Evolutionary conservation across 352 stramenopile genomes (phyloP).

Genomic region (Phytophthora tentaculata): DNA sequence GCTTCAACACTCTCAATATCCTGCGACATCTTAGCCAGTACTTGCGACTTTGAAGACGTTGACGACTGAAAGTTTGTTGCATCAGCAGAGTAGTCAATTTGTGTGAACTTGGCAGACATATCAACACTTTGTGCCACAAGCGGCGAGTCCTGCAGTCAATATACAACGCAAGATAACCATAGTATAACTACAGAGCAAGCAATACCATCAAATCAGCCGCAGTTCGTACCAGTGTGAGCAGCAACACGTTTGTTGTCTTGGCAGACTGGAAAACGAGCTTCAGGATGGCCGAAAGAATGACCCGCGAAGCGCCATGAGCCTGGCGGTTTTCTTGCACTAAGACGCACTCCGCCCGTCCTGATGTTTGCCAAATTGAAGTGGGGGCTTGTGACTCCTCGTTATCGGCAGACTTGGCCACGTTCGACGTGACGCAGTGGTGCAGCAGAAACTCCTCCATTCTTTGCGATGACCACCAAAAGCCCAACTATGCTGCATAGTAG

Average conservation of each 20-base stretch:
- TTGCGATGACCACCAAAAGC: slow-evolving; percentile 16
- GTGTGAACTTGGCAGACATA: slow-evolving; percentile 41
- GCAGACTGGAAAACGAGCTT: slow-evolving; percentile 26
- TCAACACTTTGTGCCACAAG: slow-evolving; percentile 18
- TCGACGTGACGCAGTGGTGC: slow-evolving; percentile 72
- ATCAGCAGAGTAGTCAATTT: slow-evolving; percentile 53
- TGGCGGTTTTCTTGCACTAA: slow-evolving; percentile 72
- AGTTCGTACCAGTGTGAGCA: slow-evolving; percentile 43
- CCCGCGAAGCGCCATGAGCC: slow-evolving; percentile 57
- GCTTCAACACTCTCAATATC: slow-evolving; percentile 36
- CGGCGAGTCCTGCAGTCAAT: slow-evolving; percentile 34
- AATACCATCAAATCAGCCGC: not conserved
- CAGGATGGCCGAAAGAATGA: slow-evolving; percentile 58
- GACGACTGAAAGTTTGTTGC: slow-evolving; percentile 31
- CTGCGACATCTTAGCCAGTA: slow-evolving; percentile 37
- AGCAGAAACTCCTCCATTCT: slow-evolving; percentile 78
- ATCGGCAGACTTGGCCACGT: slow-evolving; percentile 23
- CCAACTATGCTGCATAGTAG: slow-evolving; percentile 17
- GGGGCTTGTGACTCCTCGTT: slow-evolving; percentile 5
- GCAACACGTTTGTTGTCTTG: slow-evolving; percentile 44
- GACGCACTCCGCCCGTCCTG: slow-evolving; percentile 54
- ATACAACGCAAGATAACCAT: slow-evolving; percentile 1
- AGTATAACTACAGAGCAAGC: not conserved
- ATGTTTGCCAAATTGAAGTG: slow-evolving; percentile 35
- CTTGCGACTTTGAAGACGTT: slow-evolving; percentile 3